A percentile compares a stretch with the other conserved stretches of the same genome.
phyloP scores from a whole-genome alignment of 2,329 filamentous ascomycete species.

The Emydomyces testavorans region DNA sequence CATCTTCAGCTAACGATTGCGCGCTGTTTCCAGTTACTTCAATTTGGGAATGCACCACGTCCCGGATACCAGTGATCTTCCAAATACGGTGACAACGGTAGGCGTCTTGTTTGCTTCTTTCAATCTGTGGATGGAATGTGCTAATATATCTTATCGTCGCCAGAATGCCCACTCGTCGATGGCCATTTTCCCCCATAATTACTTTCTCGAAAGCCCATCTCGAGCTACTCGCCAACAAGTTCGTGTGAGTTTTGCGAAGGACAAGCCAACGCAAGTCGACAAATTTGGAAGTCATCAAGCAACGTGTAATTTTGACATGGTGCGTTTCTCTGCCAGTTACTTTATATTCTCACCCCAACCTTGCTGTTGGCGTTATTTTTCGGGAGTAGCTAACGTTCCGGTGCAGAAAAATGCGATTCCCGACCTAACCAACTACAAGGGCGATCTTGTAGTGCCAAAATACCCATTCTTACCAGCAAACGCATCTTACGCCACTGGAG shows the following conservation, averaged over 20 bases:
- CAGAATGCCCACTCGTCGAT: constrained; percentile 6
- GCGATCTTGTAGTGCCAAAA: constrained; percentile 8
- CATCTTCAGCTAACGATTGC: not conserved
- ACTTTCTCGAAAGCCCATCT: constrained; percentile 1
- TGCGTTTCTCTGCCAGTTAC: not conserved
- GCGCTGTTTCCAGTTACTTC: constrained; percentile 20
- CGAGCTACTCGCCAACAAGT: constrained; percentile 10
- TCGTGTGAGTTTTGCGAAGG: constrained; percentile 5
- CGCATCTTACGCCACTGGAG: not conserved
- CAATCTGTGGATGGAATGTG: not conserved
- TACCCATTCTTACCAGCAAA: constrained; percentile 5
- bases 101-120: not conserved
- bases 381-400: not conserved
- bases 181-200: constrained; percentile 8
- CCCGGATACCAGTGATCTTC: constrained; percentile 44
- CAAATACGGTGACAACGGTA: constrained; percentile 37
- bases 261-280: constrained; percentile 1
- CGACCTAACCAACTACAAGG: constrained; percentile 3
- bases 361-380: not conserved
- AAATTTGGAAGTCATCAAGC: constrained; percentile 7
- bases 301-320: constrained; percentile 8
- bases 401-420: constrained; percentile 4
- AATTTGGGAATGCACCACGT: constrained; percentile 49
- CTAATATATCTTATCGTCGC: not conserved
- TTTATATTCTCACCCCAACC: not conserved